phyloP scores from a whole-genome alignment of 352 stramenopile species.

The Globisporangium apiculatum region DNA sequence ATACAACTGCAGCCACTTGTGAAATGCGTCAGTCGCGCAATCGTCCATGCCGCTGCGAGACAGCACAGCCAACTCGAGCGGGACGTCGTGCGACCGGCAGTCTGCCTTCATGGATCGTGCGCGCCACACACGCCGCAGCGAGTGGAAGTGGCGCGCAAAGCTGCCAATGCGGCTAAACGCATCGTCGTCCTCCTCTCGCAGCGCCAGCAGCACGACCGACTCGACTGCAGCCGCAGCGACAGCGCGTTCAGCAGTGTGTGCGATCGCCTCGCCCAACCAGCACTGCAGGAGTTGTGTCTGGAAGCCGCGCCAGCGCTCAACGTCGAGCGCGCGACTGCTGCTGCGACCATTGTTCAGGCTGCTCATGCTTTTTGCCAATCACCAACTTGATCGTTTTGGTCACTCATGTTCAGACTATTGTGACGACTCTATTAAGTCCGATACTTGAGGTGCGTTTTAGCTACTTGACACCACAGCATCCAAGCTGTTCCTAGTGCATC shows the following conservation, averaged over 20 bases:
- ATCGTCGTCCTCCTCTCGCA: conserved; percentile 9
- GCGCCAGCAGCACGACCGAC: conserved; percentile 14
- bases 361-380: too few relatives aligned
- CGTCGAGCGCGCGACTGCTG: not conserved
- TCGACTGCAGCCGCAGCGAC: conserved; percentile 1
- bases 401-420: too few relatives aligned
- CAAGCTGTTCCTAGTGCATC: too few relatives aligned
- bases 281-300: conserved; percentile 25
- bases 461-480: too few relatives aligned
- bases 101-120: not conserved
- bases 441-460: too few relatives aligned
- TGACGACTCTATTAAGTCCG: too few relatives aligned
- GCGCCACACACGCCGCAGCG: not conserved
- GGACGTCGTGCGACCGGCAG: not conserved
- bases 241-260: conserved; percentile 25
- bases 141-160: conserved; percentile 5
- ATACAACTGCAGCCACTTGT: conserved; percentile 5
- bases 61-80: not conserved
- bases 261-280: conserved; percentile 32
- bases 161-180: conserved; percentile 2
- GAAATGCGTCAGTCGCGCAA: not conserved
- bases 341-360: not conserved
- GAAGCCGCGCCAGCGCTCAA: conserved; percentile 8
- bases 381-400: too few relatives aligned
- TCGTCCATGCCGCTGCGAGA: not conserved